phyloP scores from a whole-genome alignment of 305 asterid genomes.

The Ruellia speciosa region DNA sequence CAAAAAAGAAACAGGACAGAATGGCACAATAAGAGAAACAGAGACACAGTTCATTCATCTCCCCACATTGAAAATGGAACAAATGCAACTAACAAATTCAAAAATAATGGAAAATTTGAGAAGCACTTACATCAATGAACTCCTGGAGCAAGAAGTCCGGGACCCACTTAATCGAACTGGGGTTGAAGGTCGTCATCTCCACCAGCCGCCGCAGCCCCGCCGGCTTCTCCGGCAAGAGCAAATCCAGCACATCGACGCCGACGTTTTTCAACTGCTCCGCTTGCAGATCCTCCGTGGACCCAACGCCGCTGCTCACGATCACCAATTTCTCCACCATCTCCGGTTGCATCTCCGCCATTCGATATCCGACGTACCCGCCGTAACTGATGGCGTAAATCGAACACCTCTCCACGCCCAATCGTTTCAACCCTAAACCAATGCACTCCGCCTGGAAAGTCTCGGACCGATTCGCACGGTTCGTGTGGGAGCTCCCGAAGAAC shows the following conservation, averaged over 20 bases:
- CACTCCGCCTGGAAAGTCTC: conserved; percentile 56
- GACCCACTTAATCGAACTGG: conserved; percentile 29
- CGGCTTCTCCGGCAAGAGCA: conserved; percentile 44
- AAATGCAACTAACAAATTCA: not conserved
- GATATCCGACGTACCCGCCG: conserved; percentile 56
- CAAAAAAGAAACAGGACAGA: too few relatives aligned
- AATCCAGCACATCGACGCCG: conserved; percentile 36
- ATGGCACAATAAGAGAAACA: too few relatives aligned
- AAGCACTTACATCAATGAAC: conserved; percentile 36
- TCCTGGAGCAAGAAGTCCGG: conserved; percentile 39
- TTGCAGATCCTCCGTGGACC: conserved; percentile 40
- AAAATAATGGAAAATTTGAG: not conserved
- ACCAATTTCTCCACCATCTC: conserved; percentile 60
- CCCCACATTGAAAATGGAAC: too few relatives aligned
- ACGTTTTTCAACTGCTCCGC: conserved; percentile 36
- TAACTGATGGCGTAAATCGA: conserved; percentile 63
- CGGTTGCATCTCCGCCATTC: conserved; percentile 47
- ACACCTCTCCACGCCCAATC: conserved; percentile 46
- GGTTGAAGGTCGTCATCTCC: conserved; percentile 29
- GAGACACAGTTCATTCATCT: too few relatives aligned
- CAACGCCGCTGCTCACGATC: conserved; percentile 62
- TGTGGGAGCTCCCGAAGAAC: conserved; percentile 59
- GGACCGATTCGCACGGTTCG: conserved; percentile 34
- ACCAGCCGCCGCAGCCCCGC: conserved; percentile 31
- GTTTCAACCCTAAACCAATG: conserved; percentile 39